Evolutionary conservation across 768 basidiomycete species (phyloP), one percentile per base, ranked within the genome.

Genomic region (Ramaria sp.): DNA sequence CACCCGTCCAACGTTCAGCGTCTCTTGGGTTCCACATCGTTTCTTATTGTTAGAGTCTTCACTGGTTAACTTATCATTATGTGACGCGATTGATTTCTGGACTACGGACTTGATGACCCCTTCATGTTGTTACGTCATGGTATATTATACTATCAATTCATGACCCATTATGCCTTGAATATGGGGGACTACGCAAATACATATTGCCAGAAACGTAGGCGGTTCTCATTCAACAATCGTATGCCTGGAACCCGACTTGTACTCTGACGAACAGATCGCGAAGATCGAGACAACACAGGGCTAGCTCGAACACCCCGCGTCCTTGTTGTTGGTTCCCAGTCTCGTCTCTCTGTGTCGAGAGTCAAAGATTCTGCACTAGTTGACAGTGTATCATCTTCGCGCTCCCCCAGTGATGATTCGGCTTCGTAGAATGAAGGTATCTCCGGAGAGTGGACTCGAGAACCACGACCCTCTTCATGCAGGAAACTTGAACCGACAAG

Each of bases 41-140:
- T 33, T 57, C 55, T 57, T 15, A 37, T 59, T 38, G 46, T 59
- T 20, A 58, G 59, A 33, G 51, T 54, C 24, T 58, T 60, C 52
- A 56, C 53, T 19, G 57, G 51, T 48, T 46, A 53, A 57, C 47
- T 34, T 37, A 27, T 34, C 4, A 15, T 34, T 39, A 37, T 52
- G 12, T 6, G 24, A 37, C 24, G n/a, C 3, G 7, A 33, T 24
- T 51, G 2, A 30, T n/a, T 52, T n/a, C 2, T 51, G 20, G 22
- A 24, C 47, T 24, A 48, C 22, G 30, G 10, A 31, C 20, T 15
- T 49, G 27, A 30, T 17, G 15, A 24, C 22, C 48, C n/a, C 15
- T 33, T 49, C 48, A 49, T 47, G 48, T 37, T 22, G 51, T 37
- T 37, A 39, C 37, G 3, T 7, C 51, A 38, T 17, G 12, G 12